These are phyloP conservation scores for Phytophthora litchii DNA, from an alignment of 352 stramenopile species.

Conservation along the genomic window DNA sequence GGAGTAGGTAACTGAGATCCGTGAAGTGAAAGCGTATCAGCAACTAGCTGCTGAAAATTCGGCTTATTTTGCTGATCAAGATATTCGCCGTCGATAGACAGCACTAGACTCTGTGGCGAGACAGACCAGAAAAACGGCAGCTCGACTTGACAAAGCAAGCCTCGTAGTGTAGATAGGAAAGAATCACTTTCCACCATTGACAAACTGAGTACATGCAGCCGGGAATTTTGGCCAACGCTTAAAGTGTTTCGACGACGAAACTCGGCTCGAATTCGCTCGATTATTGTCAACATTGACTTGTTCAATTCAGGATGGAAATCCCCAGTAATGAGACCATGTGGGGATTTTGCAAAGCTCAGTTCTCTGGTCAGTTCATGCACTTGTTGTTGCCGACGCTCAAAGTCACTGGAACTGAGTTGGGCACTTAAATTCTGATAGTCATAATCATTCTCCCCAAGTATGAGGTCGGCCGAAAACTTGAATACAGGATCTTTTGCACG, in stretches of 20 bases:
- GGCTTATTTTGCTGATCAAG: conserved; percentile 44
- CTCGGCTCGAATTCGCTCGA: conserved; percentile 44
- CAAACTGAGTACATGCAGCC: conserved; percentile 34
- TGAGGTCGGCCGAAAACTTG: conserved; percentile 65
- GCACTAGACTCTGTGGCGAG: conserved; percentile 50
- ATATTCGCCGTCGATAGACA: conserved; percentile 67
- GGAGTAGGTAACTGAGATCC: conserved; percentile 29
- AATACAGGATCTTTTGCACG: conserved; percentile 55
- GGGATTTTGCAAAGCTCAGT: conserved; percentile 26
- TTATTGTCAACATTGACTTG: conserved; percentile 34
- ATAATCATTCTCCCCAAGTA: conserved; percentile 57
- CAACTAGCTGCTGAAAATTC: conserved; percentile 69
- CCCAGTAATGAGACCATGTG: conserved; percentile 46
- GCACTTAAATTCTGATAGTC: conserved; percentile 35
- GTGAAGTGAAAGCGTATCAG: conserved; percentile 37
- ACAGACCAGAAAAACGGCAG: conserved; percentile 78
- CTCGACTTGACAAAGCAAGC: conserved; percentile 40
- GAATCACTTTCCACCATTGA: conserved; percentile 58
- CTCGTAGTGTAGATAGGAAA: conserved; percentile 57
- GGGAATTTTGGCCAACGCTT: conserved; percentile 6
- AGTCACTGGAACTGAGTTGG: conserved; percentile 13
- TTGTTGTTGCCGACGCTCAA: conserved; percentile 20
- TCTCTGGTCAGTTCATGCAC: conserved; percentile 31
- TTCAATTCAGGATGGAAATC: conserved; percentile 45
- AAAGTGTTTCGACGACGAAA: conserved; percentile 12